A percentile compares a stretch with the other conserved stretches of the same genome.
Evolutionary conservation across 345 rosid species (phyloP).

Genomic region (Gossypium longicalyx): DNA sequence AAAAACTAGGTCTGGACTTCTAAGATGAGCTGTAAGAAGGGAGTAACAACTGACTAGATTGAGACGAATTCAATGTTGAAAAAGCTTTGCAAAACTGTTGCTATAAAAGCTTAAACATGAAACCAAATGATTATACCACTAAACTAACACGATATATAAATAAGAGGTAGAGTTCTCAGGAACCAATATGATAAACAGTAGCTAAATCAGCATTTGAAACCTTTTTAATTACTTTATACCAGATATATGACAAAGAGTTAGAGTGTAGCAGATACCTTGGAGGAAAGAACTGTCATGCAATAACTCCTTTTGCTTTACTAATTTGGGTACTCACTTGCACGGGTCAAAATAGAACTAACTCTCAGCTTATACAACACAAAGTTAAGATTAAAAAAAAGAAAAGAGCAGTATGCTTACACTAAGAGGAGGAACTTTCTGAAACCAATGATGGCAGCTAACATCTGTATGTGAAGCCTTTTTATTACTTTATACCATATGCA

Average conservation of each 20-base stretch:
- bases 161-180: not conserved
- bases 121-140: not conserved
- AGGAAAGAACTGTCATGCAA: not conserved
- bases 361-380: not conserved
- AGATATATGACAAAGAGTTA: not conserved
- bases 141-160: not conserved
- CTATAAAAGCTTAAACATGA: too few relatives aligned
- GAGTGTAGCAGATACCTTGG: not conserved
- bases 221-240: not conserved
- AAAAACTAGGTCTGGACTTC: not conserved
- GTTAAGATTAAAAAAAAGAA: not conserved
- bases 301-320: not conserved
- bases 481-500: not conserved
- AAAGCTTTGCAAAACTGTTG: not conserved
- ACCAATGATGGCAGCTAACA: not conserved
- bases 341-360: not conserved
- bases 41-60: not conserved
- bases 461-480: not conserved
- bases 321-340: not conserved
- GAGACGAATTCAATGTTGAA: not conserved
- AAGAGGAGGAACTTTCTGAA: not conserved
- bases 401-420: not conserved
- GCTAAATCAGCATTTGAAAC: not conserved
- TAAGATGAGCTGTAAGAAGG: not conserved
- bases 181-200: not conserved